phyloP scores from a whole-genome alignment of 495 filamentous ascomycete genomes.

The Penicillium simplicissimum region DNA sequence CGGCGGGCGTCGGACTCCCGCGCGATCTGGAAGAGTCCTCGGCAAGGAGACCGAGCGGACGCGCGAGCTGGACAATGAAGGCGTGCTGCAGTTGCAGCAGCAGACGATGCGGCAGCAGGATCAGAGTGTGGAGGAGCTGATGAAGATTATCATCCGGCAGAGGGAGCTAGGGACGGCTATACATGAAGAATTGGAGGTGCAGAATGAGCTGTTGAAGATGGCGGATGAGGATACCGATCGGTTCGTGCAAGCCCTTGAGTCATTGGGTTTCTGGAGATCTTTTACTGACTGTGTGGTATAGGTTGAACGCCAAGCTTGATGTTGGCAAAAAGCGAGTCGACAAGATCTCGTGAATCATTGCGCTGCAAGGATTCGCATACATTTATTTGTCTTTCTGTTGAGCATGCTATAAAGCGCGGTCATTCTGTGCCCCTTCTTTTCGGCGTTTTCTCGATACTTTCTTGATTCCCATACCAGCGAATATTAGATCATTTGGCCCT shows the following conservation, averaged over 20 bases:
- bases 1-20: constrained; percentile 27
- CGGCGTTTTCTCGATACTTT: constrained; percentile 15
- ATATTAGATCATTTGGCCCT: background rate
- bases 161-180: constrained; percentile 85
- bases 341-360: constrained; percentile 60
- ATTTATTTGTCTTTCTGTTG: background rate
- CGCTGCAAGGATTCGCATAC: background rate
- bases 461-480: constrained; percentile 20
- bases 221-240: constrained; percentile 73
- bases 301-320: constrained; percentile 72
- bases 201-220: constrained; percentile 77
- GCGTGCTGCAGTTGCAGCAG: constrained; percentile 80
- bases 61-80: constrained; percentile 85
- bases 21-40: constrained; percentile 64
- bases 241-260: constrained; percentile 33
- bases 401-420: constrained; percentile 1
- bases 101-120: constrained; percentile 89
- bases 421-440: constrained; percentile 1
- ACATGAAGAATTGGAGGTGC: constrained; percentile 78
- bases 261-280: background rate
- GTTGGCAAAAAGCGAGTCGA: constrained; percentile 80
- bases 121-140: constrained; percentile 70
- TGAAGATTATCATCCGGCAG: constrained; percentile 75
- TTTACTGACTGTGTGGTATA: constrained; percentile 31
- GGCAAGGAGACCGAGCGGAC: constrained; percentile 89